Percentiles rank a stretch among this genome's conserved stretches.
These are phyloP conservation scores for Schizochytrium sp. DNA, from an alignment of 108 stramenopile species.

Conservation along the genomic window DNA sequence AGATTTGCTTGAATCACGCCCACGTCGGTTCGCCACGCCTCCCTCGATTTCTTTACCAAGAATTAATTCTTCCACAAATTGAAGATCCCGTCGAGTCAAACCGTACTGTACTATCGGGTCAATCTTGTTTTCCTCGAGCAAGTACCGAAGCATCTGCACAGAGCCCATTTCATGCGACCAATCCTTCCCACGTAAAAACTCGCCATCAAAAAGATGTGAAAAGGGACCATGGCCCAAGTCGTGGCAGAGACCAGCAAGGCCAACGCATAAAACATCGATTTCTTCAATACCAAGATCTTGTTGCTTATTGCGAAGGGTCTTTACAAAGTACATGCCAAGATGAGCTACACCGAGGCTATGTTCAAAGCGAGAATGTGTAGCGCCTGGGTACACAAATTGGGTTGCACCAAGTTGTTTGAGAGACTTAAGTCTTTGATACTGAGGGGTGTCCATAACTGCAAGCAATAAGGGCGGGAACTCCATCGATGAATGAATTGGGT, in stretches of 20 bases:
- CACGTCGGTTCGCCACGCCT: constrained; percentile 53
- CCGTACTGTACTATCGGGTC: constrained; percentile 63
- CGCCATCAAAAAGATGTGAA: constrained; percentile 75
- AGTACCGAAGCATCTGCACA: constrained; percentile 67
- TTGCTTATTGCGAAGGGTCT: constrained; percentile 60
- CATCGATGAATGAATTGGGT: constrained; percentile 42
- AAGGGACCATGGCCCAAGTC: constrained; percentile 77
- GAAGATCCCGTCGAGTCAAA: constrained; percentile 62
- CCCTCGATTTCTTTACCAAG: constrained; percentile 60
- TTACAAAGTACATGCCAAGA: constrained; percentile 67
- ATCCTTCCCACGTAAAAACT: constrained; percentile 66
- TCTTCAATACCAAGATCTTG: constrained; percentile 68
- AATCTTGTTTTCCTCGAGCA: constrained; percentile 69
- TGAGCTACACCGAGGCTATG: constrained; percentile 76
- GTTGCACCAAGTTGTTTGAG: constrained; percentile 76
- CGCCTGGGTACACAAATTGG: constrained; percentile 71
- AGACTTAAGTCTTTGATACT: constrained; percentile 73
- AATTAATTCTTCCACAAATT: constrained; percentile 74
- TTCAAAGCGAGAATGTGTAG: constrained; percentile 74
- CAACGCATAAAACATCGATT: constrained; percentile 70
- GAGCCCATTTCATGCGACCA: constrained; percentile 63
- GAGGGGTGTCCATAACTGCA: constrained; percentile 74
- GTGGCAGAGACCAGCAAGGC: constrained; percentile 75
- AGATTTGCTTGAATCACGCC: constrained; percentile 56
- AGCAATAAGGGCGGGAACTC: constrained; percentile 64